Percentiles rank a stretch among this genome's conserved stretches.
Evolutionary conservation across 805 yeast genomes (phyloP).

Genomic region (Naumovozyma baii): DNA sequence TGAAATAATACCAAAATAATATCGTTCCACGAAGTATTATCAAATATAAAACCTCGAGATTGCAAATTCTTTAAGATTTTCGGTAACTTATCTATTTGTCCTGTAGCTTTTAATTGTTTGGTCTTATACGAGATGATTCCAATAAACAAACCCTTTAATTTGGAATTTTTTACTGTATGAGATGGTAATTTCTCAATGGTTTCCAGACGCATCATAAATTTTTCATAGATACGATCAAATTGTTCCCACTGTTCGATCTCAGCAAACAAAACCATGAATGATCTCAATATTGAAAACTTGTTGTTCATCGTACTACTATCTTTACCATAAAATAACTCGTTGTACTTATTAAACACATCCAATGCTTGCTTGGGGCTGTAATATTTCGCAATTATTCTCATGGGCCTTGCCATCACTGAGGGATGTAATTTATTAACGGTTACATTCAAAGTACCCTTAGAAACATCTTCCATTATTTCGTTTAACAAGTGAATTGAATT

Average conservation of each 20-base stretch:
- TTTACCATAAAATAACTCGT: constrained; percentile 20
- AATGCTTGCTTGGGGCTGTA: constrained; percentile 28
- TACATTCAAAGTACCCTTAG: constrained; percentile 14
- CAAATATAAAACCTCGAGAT: constrained; percentile 22
- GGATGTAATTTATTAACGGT: constrained; percentile 26
- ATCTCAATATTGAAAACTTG: constrained; percentile 25
- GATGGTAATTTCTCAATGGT: constrained; percentile 15
- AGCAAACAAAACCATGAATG: constrained; percentile 25
- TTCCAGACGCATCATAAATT: constrained; percentile 13
- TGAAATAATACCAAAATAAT: constrained; percentile 21
- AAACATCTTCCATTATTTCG: constrained; percentile 23
- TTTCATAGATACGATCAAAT: constrained; percentile 17
- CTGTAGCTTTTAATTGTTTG: constrained; percentile 11
- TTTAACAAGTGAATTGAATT: constrained; percentile 26
- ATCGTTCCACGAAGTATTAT: constrained; percentile 28
- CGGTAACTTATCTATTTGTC: constrained; percentile 15
- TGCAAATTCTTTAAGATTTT: constrained; percentile 13
- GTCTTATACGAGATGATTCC: constrained; percentile 22
- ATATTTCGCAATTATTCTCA: constrained; percentile 24
- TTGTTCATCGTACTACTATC: constrained; percentile 18
- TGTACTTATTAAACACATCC: constrained; percentile 27
- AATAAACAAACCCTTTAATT: constrained; percentile 10
- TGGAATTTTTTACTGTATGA: constrained; percentile 14
- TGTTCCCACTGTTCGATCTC: constrained; percentile 29
- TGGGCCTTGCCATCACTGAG: constrained; percentile 30